Evolutionary conservation across 148 eudicot species (phyloP), one percentile per base, ranked within the genome.

Genomic region (Oxyria digyna): DNA sequence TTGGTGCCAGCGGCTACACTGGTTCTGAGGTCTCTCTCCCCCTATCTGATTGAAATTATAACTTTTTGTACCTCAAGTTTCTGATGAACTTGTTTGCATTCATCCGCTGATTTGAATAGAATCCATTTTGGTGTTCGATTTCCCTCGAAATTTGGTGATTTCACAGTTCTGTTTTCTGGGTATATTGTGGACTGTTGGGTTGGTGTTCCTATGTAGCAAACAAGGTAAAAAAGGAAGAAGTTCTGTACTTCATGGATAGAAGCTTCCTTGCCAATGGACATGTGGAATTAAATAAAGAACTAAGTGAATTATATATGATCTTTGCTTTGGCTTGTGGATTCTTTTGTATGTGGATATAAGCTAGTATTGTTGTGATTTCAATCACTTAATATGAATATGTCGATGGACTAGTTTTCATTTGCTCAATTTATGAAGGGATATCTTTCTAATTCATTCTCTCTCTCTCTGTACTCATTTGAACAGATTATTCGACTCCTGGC

Each of bases 1-100:
- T 93, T 73, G 98, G 98, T 75, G 98, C 98, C 31, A 93, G 98
- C 82, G 98, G 98, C 18, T 93, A 93, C 79, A 89, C 98, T 71
- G 98, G 98, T 59, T 83, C 95, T 6, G 98, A 93, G 98, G 98
- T 93, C 13, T 48, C 11, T 15, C 2, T 3, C 1, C 14, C 21
- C 27, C 35, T 32, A 15, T 37, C 26, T 64, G 2, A 13, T 9
- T 66, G 8, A 15, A 43, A 57, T 1, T 29, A 23, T 8, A 21
- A 52, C 27, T 23, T 43, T 23, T 0, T 14, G 52, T 18, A 46
- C 6, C 4, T 17, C 18, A 13, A n/a, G n/a, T n/a, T n/a, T n/a
- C n/a, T 43, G 18, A 43, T 43, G 57, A 20, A 21, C 57, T 54
- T 54, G 62, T 54, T 54, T 12, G 62, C 62, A 54, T 54, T 54